Percentiles rank a stretch among this genome's conserved stretches.
Conservation (phyloP, 768 basidiomycete genomes). For the Hemileccinum impolitum region DNA sequence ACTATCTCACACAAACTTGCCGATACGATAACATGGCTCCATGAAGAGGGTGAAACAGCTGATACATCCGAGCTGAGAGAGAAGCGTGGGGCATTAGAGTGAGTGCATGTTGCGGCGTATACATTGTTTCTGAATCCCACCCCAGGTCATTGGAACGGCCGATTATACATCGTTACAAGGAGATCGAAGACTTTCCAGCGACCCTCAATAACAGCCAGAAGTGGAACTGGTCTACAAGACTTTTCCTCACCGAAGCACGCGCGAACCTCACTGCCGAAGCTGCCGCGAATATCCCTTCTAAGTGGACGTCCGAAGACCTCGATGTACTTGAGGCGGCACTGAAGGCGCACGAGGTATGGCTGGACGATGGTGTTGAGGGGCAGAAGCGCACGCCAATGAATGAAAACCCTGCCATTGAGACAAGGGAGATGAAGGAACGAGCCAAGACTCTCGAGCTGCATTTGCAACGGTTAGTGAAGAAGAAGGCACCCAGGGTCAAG, state of each 20-base stretch:
- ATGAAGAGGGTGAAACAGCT: slow-evolving; percentile 79
- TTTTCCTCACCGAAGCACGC: slow-evolving; percentile 84
- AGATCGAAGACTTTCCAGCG: slow-evolving; percentile 81
- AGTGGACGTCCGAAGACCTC: slow-evolving; percentile 87
- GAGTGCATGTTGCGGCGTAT: slow-evolving; percentile 27
- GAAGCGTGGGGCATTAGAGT: slow-evolving; percentile 84
- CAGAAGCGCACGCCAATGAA: slow-evolving; percentile 72
- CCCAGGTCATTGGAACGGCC: slow-evolving; percentile 72
- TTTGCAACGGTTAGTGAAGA: slow-evolving; percentile 62
- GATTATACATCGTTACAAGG: slow-evolving; percentile 83
- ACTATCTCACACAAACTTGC: slow-evolving; percentile 63
- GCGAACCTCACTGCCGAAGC: slow-evolving; percentile 68
- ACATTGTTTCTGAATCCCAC: slow-evolving; percentile 3
- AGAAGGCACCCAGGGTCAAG: slow-evolving; percentile 64
- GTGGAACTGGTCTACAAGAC: slow-evolving; percentile 82
- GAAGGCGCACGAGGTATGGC: slow-evolving; percentile 80
- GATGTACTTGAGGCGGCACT: slow-evolving; percentile 72
- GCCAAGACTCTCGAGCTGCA: slow-evolving; percentile 78
- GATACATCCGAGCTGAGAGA: slow-evolving; percentile 70
- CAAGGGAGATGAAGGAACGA: slow-evolving; percentile 79
- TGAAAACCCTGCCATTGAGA: slow-evolving; percentile 84
- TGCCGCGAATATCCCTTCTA: slow-evolving; percentile 58
- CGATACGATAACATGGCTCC: slow-evolving; percentile 80
- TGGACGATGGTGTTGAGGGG: slow-evolving; percentile 75
- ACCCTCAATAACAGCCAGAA: slow-evolving; percentile 79